These are phyloP conservation scores for Epichloe sylvatica DNA, from an alignment of 2,329 filamentous ascomycete species.

Conservation along the genomic window DNA sequence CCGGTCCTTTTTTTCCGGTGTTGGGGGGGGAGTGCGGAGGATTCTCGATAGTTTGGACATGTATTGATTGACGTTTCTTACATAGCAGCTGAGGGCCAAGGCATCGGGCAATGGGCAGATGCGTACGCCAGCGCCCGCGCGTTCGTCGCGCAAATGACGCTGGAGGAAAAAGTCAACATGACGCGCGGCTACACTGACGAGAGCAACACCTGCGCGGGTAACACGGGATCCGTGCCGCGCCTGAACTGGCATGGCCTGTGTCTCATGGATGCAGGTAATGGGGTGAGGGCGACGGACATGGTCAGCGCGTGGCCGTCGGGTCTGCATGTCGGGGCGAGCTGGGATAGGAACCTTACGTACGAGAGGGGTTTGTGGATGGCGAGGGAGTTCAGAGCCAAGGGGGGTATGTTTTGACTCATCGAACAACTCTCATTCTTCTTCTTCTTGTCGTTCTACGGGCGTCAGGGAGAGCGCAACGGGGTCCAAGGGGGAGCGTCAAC, in stretches of 20 bases:
- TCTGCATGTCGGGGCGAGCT: conserved; percentile 34
- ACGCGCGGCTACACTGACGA: conserved; percentile 37
- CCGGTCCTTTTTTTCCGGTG: not conserved
- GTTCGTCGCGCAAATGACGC: conserved; percentile 47
- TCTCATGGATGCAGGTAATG: conserved; percentile 36
- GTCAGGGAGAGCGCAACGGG: too few species aligned
- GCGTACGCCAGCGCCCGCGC: conserved; percentile 44
- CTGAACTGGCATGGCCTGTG: conserved; percentile 33
- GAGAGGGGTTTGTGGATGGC: conserved; percentile 39
- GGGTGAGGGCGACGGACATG: conserved; percentile 32
- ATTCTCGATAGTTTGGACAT: too few species aligned
- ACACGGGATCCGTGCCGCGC: conserved; percentile 31
- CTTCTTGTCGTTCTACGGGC: not conserved
- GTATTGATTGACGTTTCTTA: too few species aligned
- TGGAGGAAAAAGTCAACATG: conserved; percentile 48
- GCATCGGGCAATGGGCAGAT: conserved; percentile 33
- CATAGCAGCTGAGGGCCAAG: conserved; percentile 17
- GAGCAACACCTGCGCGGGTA: conserved; percentile 34
- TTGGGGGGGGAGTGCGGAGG: too few species aligned
- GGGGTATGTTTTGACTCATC: conserved; percentile 29
- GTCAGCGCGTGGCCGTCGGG: conserved; percentile 35
- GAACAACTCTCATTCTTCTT: not conserved
- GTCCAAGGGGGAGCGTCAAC: not conserved
- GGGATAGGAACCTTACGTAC: conserved; percentile 41
- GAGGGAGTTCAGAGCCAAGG: conserved; percentile 41